Percentiles rank a stretch among this genome's conserved stretches.
These are phyloP conservation scores for Deuterostichococcus epilithicus DNA, from an alignment of 139 green algal genomes.

Conservation along the genomic window DNA sequence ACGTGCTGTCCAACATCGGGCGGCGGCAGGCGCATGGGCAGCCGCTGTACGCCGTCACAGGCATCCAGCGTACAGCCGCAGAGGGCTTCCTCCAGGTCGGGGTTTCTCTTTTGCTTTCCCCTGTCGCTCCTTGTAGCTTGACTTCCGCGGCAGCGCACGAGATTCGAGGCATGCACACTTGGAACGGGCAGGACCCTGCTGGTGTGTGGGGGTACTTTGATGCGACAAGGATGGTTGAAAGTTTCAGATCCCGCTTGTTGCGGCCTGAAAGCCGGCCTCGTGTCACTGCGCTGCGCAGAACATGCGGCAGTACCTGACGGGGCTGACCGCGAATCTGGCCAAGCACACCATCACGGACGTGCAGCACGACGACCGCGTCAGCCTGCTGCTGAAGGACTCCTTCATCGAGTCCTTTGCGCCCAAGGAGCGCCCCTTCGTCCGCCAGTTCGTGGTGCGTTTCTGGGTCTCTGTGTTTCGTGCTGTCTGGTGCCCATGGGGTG, in stretches of 20 bases:
- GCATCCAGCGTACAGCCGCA: constrained; percentile 32
- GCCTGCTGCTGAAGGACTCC: constrained; percentile 65
- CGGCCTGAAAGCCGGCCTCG: background rate
- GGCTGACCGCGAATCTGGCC: constrained; percentile 62
- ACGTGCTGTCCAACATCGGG: constrained; percentile 31
- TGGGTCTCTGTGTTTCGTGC: background rate
- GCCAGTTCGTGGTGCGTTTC: constrained; percentile 52
- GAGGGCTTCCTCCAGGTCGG: constrained; percentile 28
- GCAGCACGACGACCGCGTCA: constrained; percentile 36
- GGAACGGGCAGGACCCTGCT: constrained; percentile 9
- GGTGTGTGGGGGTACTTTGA: constrained; percentile 23
- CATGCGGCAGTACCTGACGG: constrained; percentile 48
- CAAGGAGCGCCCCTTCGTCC: constrained; percentile 73
- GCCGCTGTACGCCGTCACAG: constrained; percentile 36
- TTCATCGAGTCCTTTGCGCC: constrained; percentile 63
- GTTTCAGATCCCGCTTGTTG: background rate
- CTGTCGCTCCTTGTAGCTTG: background rate
- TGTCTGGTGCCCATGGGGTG: no score
- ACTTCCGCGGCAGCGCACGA: no score
- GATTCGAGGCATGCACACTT: no score
- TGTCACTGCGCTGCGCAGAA: background rate
- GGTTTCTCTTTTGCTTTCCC: no score
- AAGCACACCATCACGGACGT: constrained; percentile 86
- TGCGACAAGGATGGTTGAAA: background rate
- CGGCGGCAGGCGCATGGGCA: constrained; percentile 5